Base-by-base conservation (phyloP, 2,329 filamentous ascomycete genomes). In the Chrysosporium queenslandicum region DNA sequence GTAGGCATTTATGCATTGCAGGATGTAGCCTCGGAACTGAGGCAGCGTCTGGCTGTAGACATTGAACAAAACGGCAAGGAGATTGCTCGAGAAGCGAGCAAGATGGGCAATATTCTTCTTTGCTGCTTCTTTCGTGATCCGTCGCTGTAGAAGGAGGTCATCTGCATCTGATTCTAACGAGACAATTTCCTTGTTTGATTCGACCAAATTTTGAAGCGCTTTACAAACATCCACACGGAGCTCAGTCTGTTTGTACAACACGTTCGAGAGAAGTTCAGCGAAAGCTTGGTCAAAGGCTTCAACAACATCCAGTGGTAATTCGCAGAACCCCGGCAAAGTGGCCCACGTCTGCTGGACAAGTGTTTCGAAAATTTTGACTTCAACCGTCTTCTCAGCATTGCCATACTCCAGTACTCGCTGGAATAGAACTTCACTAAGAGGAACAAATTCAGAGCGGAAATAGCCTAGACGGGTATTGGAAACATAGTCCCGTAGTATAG, bases 1-100 rank as follows among this genome's bases (percentile, higher is more conserved):
- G 69, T 90, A 97, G 4, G 88, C 83, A 69, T 97, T 96, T 73
- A 97, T 92, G 56, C 90, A 95, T 66, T 91, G 87, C 30, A 98
- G 75, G 50, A 98, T 92, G 18, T 87, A 88, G 0, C 88, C 90
- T 60, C 92, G 80, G 63, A 87, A 92, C 64, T 96, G 88, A 2
- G 92, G 91, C 23, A 98, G 77, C 0, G 92, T 98, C 68, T 96
- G 87, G 58, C 87, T 95, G 72, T 98, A 98, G 41, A 98, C 91
- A 65, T 98, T 98, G 77, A 98, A 97, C n/a, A 98, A 74, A 0
- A 97, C 91, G 5, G 92, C 90, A 39, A 98, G 80, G 70, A 98
- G 79, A 62, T 97, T 97, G 55, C 85, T 85, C 1, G 91, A 79
- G 64, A 92, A 90, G 0, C 74, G 74, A 14, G 87, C 82, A 11